Evolutionary conservation across 2,329 filamentous ascomycete genomes (phyloP).

Genomic region (Pseudogymnoascus sp.): DNA sequence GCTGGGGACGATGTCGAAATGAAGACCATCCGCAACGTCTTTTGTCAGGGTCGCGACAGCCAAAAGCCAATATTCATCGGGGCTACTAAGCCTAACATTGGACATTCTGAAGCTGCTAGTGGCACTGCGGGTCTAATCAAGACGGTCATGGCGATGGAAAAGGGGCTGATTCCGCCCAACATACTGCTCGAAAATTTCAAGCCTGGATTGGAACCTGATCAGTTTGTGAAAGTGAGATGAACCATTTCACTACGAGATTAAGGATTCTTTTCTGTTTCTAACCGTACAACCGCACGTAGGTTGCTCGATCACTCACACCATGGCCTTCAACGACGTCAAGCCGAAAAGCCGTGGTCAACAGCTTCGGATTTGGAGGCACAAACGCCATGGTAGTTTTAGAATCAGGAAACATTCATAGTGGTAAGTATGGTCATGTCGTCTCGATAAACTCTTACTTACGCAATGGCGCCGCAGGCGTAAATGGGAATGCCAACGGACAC

Average conservation of each 20-base stretch:
- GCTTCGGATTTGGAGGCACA: constrained; percentile 38
- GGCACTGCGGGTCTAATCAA: constrained; percentile 19
- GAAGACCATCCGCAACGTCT: constrained; percentile 10
- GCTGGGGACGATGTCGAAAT: constrained; percentile 15
- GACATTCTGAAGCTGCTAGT: constrained; percentile 20
- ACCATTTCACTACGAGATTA: not conserved
- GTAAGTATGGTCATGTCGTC: not conserved
- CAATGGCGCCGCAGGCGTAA: not conserved
- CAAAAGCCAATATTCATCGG: not conserved
- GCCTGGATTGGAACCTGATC: not conserved
- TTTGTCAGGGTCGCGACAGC: not conserved
- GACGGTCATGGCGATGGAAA: constrained; percentile 24
- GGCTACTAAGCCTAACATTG: constrained; percentile 11
- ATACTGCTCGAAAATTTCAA: constrained; percentile 19
- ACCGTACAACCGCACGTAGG: not conserved
- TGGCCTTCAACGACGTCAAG: not conserved
- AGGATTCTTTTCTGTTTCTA: not conserved
- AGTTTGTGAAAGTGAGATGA: not conserved
- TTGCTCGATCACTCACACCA: not conserved
- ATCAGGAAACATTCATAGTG: not conserved
- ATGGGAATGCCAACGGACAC: not conserved
- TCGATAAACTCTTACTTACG: not conserved
- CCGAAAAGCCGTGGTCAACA: constrained; percentile 15
- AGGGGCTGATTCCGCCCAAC: constrained; percentile 24
- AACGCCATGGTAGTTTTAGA: constrained; percentile 32